These are phyloP conservation scores for Calonectria pauciramosa DNA, from an alignment of 2,329 filamentous ascomycete genomes.

Conservation along the genomic window DNA sequence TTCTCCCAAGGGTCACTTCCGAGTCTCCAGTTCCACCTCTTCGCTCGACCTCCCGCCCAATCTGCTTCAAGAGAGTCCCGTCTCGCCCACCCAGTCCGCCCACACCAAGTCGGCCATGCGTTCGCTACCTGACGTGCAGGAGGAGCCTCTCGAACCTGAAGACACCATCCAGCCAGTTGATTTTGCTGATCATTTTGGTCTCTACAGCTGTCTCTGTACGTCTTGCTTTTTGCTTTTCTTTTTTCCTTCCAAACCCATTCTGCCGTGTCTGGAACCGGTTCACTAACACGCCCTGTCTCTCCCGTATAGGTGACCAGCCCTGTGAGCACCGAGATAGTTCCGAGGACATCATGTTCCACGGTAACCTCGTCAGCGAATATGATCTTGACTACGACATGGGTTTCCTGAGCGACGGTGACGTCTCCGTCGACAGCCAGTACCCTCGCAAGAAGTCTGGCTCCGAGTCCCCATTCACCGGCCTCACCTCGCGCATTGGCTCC, in stretches of 20 bases:
- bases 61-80: constrained; percentile 62
- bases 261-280: constrained; percentile 14
- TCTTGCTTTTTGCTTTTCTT: constrained; percentile 42
- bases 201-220: constrained; percentile 83
- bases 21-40: constrained; percentile 82
- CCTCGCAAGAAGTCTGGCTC: constrained; percentile 65
- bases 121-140: constrained; percentile 84
- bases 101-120: constrained; percentile 70
- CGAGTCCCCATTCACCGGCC: constrained; percentile 72
- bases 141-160: constrained; percentile 82
- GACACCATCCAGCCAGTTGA: constrained; percentile 66
- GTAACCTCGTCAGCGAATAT: constrained; percentile 56
- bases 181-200: constrained; percentile 53
- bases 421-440: constrained; percentile 57
- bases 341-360: constrained; percentile 53
- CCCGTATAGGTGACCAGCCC: constrained; percentile 68
- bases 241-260: neutral
- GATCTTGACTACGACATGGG: constrained; percentile 76
- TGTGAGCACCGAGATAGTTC: constrained; percentile 69
- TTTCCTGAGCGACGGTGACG: constrained; percentile 75
- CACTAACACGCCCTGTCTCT: constrained; percentile 28
- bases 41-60: constrained; percentile 75
- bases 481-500: constrained; percentile 76
- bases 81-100: constrained; percentile 63
- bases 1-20: constrained; percentile 72